Percentiles rank a stretch among this genome's conserved stretches.
Evolutionary conservation across 169 alveolate genomes (phyloP).

Genomic region (Cryptosporidium meleagridis): DNA sequence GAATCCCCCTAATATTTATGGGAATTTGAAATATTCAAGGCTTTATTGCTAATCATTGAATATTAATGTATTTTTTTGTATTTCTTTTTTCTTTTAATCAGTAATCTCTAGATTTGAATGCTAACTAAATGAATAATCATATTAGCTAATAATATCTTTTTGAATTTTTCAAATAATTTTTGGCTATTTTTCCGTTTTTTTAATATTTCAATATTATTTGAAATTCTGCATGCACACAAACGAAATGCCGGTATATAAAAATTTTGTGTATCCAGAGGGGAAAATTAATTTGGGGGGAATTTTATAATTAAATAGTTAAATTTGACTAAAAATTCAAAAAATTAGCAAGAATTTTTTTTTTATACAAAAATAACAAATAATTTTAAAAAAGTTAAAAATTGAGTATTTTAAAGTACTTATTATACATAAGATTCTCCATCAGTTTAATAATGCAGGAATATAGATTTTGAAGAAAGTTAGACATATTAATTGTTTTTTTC

Average conservation of each 20-base stretch:
- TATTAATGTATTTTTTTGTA: too few relatives aligned
- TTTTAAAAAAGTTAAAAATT: neutral
- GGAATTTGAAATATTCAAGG: neutral
- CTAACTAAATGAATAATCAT: too few relatives aligned
- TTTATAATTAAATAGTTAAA: slow-evolving; percentile 16
- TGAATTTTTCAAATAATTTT: neutral
- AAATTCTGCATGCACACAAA: slow-evolving; percentile 11
- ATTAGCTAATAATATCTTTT: too few relatives aligned
- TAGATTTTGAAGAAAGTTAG: neutral
- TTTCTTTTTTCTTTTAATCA: too few relatives aligned
- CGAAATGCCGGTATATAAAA: slow-evolving; percentile 13
- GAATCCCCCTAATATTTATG: neutral
- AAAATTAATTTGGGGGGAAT: slow-evolving; percentile 48
- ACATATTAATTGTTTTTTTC: neutral
- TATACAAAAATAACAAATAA: neutral
- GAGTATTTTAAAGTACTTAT: neutral
- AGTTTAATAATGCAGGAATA: neutral
- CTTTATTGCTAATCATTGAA: neutral
- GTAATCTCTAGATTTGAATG: too few relatives aligned
- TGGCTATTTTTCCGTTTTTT: neutral
- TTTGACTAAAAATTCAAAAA: slow-evolving; percentile 21
- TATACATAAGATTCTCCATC: neutral
- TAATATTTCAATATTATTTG: neutral
- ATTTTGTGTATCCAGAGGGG: slow-evolving; percentile 28
- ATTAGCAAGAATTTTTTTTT: neutral